Evolutionary conservation across 495 filamentous ascomycete genomes (phyloP), one percentile per base, ranked within the genome.

Genomic region (Tuber melanosporum): DNA sequence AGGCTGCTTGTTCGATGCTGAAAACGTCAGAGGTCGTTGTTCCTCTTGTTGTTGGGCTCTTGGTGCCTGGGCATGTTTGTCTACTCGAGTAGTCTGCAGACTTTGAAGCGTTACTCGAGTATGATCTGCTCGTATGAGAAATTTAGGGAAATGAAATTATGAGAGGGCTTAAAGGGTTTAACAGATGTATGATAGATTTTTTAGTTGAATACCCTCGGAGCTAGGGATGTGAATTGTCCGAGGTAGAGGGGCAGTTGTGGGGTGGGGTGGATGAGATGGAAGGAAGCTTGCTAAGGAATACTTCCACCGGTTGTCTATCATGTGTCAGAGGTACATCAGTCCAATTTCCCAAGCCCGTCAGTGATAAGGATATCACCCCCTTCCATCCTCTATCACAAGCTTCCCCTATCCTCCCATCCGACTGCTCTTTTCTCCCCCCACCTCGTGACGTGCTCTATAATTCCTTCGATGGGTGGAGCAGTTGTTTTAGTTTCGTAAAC

Each of bases 11-110:
- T 42, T 74, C 71, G 9, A 12, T n/a, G 70, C 70, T 71, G 76
- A 62, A 71, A 79, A 75, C 78, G 78, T 80, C 78, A 79, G 78
- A 75, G 20, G 14, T 66, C 9, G 12, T 66, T n/a, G n/a, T n/a
- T n/a, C n/a, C n/a, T 36, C 12, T 66, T 17, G 14, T 66, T 66
- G 26, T 15, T 6, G 9, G 19, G 57, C 4, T 66, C 36, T 36
- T 62, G 52, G 10, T 62, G 52, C 14, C 26, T 62, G 52, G n/a
- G 12, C 10, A 14, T 14, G 9, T 62, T 32, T 36, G 26, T 66
- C 57, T n/a, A 49, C 47, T 44, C 43, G 43, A 19, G 46, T 47
- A 19, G 10, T 47, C 17, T 62, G 26, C 9, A 26, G 26, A 14
- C 12, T 66, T 66, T 66, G 26, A 66, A 19, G 6, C 32, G 14